phyloP scores from a whole-genome alignment of 1,139 yeast genomes.

The Nakaseomyces nivariensis region DNA sequence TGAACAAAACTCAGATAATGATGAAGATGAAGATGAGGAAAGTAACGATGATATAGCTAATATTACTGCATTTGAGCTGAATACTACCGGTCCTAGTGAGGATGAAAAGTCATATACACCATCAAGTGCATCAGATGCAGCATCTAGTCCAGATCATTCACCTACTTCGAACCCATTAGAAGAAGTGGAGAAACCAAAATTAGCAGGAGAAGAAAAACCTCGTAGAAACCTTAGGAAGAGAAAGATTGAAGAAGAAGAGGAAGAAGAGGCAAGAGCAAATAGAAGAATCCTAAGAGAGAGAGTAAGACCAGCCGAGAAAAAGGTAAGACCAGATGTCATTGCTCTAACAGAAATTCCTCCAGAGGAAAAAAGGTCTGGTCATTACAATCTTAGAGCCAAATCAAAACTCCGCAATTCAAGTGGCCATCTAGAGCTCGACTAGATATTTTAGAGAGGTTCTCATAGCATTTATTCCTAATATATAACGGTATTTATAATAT shows the following conservation, averaged over 20 bases:
- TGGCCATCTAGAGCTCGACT: slow-evolving; percentile 6
- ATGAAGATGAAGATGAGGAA: slow-evolving; percentile 9
- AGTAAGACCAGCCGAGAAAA: slow-evolving; percentile 17
- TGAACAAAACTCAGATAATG: slow-evolving; percentile 7
- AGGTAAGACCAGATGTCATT: slow-evolving; percentile 21
- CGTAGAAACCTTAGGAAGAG: slow-evolving; percentile 1
- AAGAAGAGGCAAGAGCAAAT: background rate
- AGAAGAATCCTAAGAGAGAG: slow-evolving; percentile 6
- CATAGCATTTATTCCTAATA: too few relatives aligned
- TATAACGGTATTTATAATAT: too few relatives aligned
- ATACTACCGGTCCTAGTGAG: slow-evolving; percentile 3
- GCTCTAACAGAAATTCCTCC: slow-evolving; percentile 17
- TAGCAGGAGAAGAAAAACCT: background rate
- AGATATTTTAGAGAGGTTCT: background rate
- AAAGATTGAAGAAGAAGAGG: slow-evolving; percentile 1
- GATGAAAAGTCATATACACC: slow-evolving; percentile 6
- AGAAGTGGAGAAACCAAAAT: slow-evolving; percentile 4
- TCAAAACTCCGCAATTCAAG: slow-evolving; percentile 25
- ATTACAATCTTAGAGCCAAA: slow-evolving; percentile 27
- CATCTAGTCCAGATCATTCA: background rate
- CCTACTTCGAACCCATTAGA: background rate
- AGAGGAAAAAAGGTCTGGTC: slow-evolving; percentile 24
- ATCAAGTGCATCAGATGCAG: background rate
- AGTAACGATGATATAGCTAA: slow-evolving; percentile 6
- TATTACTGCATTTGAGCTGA: slow-evolving; percentile 4